Evolutionary conservation across 805 yeast genomes (phyloP), one percentile per base, ranked within the genome.

Genomic region (Candida germanica): DNA sequence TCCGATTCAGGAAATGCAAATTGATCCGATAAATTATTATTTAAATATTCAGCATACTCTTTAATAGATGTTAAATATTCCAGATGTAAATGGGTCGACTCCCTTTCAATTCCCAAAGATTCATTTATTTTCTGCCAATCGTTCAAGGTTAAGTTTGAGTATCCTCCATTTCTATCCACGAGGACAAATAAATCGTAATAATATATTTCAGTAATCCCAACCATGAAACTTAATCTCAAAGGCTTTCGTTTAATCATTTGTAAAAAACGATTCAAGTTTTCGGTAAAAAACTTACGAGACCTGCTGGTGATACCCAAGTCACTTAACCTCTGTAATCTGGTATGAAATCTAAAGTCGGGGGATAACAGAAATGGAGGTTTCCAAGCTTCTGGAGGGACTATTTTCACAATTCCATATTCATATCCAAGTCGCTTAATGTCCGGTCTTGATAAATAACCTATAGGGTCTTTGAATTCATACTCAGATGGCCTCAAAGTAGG

Each of bases 281-380:
- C 77, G 29, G 64, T 61, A 58, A 83, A 84, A 46, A 78, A 77
- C 40, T 71, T 61, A 31, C 89, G 63, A 22, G 82, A 75, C 43
- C 94, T 64, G 39, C 80, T 80, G 6, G 72, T 54, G 12, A 85
- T 53, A 17, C 81, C 79, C 49, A 85, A 59, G 51, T 83, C 87
- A 47, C 76, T 73, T 36, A 85, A 50, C 31, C 69, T 73, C 53
- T 84, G 93, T n/a, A 80, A 53, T 36, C 94, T 58, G 6, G 87
- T 82, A 43, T 76, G 80, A 51, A 85, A 84, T 32, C 59, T 68
- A 56, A 84, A 83, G 5, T 60, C 49, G 30, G 66, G 62, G 32
- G 82, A 68, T 14, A 83, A 60, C 36, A 78, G 68, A 43, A 82
- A 71, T 0, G 76, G 77, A 0, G 82, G 80, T 31, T 51, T 53